Evolutionary conservation across 2,329 filamentous ascomycete genomes (phyloP).

Genomic region (Monosporascus sp.): DNA sequence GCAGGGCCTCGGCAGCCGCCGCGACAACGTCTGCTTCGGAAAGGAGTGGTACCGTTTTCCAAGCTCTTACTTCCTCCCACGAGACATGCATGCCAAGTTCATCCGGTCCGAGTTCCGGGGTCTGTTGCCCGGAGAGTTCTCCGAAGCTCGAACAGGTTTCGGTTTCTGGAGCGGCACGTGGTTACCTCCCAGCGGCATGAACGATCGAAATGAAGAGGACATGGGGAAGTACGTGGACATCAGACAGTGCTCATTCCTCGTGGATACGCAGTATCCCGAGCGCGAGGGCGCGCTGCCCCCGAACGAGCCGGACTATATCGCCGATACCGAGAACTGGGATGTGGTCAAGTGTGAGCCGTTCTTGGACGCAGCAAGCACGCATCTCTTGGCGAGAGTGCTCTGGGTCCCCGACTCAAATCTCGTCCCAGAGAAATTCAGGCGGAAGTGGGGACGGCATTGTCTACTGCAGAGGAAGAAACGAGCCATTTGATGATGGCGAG

Average conservation of each 20-base stretch:
- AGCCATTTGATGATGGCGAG: too few relatives aligned
- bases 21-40: slow-evolving; percentile 77
- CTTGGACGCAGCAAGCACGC: slow-evolving; percentile 72
- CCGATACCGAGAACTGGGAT: slow-evolving; percentile 74
- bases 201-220: slow-evolving; percentile 87
- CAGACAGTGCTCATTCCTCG: slow-evolving; percentile 71
- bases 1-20: slow-evolving; percentile 48
- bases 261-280: slow-evolving; percentile 77
- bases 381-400: slow-evolving; percentile 67
- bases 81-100: slow-evolving; percentile 81
- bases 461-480: slow-evolving; percentile 58
- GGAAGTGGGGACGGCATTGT: slow-evolving; percentile 87
- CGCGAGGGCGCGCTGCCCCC: slow-evolving; percentile 47
- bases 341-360: slow-evolving; percentile 70
- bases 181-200: slow-evolving; percentile 78
- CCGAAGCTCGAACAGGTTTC: slow-evolving; percentile 63
- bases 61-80: slow-evolving; percentile 83
- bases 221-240: slow-evolving; percentile 79
- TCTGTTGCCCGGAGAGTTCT: slow-evolving; percentile 85
- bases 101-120: slow-evolving; percentile 86
- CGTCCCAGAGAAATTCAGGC: slow-evolving; percentile 63
- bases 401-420: slow-evolving; percentile 73
- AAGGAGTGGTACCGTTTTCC: slow-evolving; percentile 99
- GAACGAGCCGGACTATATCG: slow-evolving; percentile 75
- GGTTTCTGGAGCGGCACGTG: slow-evolving; percentile 81